phyloP scores from a whole-genome alignment of 2,329 filamentous ascomycete species.

The Pyrenochaeta sp. region DNA sequence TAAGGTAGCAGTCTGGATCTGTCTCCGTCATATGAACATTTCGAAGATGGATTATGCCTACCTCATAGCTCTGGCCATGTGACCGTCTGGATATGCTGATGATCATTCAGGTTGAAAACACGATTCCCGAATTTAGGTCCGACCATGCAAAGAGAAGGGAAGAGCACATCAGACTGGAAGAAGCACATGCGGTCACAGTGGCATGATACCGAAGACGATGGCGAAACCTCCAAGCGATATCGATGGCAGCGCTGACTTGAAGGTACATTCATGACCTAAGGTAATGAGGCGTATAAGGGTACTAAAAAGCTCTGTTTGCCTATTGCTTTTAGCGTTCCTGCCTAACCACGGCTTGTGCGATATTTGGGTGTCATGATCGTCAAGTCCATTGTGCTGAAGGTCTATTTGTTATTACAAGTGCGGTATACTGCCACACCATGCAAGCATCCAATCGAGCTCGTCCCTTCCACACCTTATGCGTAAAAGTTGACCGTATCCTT shows the following conservation, averaged over 20 bases:
- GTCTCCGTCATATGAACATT: no score
- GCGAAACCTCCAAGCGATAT: no score
- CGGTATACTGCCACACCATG: constrained; percentile 28
- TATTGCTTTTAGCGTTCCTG: neutral
- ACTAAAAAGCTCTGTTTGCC: neutral
- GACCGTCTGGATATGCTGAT: neutral
- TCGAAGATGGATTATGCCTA: no score
- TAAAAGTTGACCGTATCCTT: constrained; percentile 72
- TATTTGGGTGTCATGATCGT: constrained; percentile 7
- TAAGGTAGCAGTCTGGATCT: neutral
- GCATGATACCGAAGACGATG: no score
- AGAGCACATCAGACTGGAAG: no score
- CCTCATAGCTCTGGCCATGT: neutral
- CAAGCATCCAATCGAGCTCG: constrained; percentile 26
- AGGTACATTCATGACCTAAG: neutral
- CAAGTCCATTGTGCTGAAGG: constrained; percentile 26
- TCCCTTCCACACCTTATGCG: constrained; percentile 37
- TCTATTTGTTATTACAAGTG: constrained; percentile 49
- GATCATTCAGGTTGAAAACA: neutral
- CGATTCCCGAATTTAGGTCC: no score
- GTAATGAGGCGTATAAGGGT: neutral
- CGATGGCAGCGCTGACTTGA: no score
- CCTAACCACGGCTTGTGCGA: neutral
- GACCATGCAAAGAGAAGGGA: no score
- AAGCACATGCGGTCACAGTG: no score